Conservation (phyloP, 2,329 filamentous ascomycete species). For the Colletotrichum limetticola region DNA sequence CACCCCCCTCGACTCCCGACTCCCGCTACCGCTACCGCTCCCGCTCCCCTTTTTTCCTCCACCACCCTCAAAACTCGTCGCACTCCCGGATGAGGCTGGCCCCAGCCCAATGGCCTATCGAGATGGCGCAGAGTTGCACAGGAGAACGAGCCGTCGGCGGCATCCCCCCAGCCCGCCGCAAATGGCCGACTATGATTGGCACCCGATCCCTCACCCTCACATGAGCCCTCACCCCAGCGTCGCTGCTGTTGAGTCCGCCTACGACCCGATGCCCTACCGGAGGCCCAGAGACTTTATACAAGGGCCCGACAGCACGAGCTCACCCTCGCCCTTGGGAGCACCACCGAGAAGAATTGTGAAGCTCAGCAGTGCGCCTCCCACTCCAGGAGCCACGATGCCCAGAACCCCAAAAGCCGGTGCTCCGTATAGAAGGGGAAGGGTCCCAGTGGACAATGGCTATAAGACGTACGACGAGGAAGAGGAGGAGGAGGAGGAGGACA, state of each 20-base stretch:
- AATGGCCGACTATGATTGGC: conserved; percentile 45
- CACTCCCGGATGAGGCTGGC: conserved; percentile 33
- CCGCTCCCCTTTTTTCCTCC: background rate
- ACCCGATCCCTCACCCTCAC: conserved; percentile 21
- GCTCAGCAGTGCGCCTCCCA: conserved; percentile 26
- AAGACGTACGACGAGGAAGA: conserved; percentile 15
- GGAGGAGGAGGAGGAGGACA: conserved; percentile 44
- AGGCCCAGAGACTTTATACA: conserved; percentile 41
- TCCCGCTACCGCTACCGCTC: background rate
- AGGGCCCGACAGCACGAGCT: conserved; percentile 45
- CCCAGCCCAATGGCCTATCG: conserved; percentile 36
- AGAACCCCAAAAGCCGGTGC: conserved; percentile 19
- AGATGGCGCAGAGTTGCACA: conserved; percentile 35
- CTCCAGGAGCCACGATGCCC: conserved; percentile 27
- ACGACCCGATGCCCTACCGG: conserved; percentile 50
- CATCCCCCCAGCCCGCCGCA: conserved; percentile 37
- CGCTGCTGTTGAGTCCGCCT: conserved; percentile 38
- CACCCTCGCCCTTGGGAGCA: conserved; percentile 40
- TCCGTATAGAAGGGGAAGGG: conserved; percentile 30
- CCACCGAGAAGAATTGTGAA: conserved; percentile 30
- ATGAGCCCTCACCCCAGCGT: background rate
- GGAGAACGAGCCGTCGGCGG: conserved; percentile 29
- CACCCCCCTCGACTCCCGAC: conserved; percentile 1
- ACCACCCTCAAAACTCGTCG: background rate
- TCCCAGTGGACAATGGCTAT: conserved; percentile 16